A percentile compares a stretch with the other conserved stretches of the same genome.
Conservation (phyloP, 202 grass and related monocot genomes). For the Carex sylvatica region DNA sequence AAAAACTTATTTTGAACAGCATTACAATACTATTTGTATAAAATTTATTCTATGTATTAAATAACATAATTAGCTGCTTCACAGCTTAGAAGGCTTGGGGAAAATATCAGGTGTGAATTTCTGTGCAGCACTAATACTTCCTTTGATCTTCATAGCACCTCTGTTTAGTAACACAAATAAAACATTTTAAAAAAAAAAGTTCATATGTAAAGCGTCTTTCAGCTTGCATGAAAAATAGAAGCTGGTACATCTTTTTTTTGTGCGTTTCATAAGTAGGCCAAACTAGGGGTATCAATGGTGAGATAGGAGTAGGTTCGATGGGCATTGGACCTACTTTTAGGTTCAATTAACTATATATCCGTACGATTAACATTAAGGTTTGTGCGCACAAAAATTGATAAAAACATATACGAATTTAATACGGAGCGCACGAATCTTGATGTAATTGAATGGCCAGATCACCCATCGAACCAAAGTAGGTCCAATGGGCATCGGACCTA, state of each 20-base stretch:
- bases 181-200: not conserved
- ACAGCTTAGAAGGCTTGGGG: conserved; percentile 81
- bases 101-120: conserved; percentile 97
- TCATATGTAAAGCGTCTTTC: not conserved
- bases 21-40: conserved; percentile 4
- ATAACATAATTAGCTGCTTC: conserved; percentile 24
- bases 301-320: no score
- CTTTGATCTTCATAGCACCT: conserved; percentile 87
- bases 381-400: no score
- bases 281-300: no score
- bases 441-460: no score
- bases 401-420: no score
- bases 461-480: no score
- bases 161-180: conserved; percentile 31
- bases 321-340: no score
- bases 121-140: conserved; percentile 69
- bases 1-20: conserved; percentile 4
- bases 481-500: no score
- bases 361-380: no score
- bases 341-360: no score
- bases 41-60: conserved; percentile 12
- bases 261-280: no score
- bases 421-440: no score
- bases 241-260: not conserved
- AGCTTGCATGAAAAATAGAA: not conserved